Conservation (phyloP, 2,329 filamentous ascomycete species). For the Delphinella strobiligena region DNA sequence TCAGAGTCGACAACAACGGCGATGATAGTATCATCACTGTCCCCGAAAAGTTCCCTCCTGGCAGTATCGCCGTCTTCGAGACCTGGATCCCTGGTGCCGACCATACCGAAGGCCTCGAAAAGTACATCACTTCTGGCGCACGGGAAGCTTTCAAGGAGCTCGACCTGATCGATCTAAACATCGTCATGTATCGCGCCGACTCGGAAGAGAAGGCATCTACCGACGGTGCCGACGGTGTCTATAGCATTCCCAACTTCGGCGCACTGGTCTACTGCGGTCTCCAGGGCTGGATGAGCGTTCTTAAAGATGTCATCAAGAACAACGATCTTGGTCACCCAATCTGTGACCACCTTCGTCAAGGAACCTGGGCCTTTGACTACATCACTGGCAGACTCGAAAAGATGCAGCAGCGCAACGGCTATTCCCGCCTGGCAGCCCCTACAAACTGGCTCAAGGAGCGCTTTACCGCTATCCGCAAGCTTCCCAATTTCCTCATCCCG, state of each 20-base stretch:
- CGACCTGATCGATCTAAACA: slow-evolving; percentile 75
- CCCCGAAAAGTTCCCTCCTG: slow-evolving; percentile 75
- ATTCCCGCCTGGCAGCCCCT: slow-evolving; percentile 50
- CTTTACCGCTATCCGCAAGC: slow-evolving; percentile 70
- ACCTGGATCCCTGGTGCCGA: slow-evolving; percentile 89
- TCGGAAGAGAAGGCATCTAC: slow-evolving; percentile 76
- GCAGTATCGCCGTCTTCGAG: slow-evolving; percentile 89
- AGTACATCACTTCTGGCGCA: slow-evolving; percentile 72
- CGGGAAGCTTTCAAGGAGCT: slow-evolving; percentile 65
- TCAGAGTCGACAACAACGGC: slow-evolving; percentile 58
- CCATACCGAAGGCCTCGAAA: slow-evolving; percentile 71
- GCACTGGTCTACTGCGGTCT: slow-evolving; percentile 86
- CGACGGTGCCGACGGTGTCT: slow-evolving; percentile 71
- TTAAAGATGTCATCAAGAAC: slow-evolving; percentile 71
- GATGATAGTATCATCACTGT: slow-evolving; percentile 71
- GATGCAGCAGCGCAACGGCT: slow-evolving; percentile 49
- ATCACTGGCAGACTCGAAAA: slow-evolving; percentile 65
- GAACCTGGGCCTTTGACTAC: slow-evolving; percentile 87
- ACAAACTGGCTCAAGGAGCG: slow-evolving; percentile 71
- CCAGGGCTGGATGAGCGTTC: slow-evolving; percentile 96
- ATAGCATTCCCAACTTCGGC: slow-evolving; percentile 73
- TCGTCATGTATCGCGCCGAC: slow-evolving; percentile 81
- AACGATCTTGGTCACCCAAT: slow-evolving; percentile 90
- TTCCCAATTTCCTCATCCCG: slow-evolving; percentile 83
- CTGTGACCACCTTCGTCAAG: slow-evolving; percentile 83